Conservation (phyloP, 805 yeast species). For the Yarrowia sp. region DNA sequence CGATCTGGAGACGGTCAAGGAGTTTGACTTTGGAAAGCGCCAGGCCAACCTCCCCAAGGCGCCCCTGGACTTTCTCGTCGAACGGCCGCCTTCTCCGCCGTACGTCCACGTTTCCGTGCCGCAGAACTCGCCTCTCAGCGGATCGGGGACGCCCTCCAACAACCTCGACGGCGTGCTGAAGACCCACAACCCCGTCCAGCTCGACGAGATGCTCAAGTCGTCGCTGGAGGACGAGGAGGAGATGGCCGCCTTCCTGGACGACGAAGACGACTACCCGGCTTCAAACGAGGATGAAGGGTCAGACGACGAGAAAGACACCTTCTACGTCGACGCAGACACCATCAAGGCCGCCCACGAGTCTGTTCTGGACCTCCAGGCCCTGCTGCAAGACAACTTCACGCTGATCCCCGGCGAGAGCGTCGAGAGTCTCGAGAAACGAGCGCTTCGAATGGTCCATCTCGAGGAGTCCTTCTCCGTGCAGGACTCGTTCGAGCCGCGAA, state of each 20-base stretch:
- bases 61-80: not conserved
- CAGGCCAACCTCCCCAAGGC: constrained; percentile 6
- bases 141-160: not conserved
- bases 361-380: not conserved
- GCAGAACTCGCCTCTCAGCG: not conserved
- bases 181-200: not conserved
- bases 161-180: not conserved
- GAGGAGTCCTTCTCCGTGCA: constrained; percentile 30
- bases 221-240: not conserved
- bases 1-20: not conserved
- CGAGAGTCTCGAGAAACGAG: constrained; percentile 18
- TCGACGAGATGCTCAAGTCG: not conserved
- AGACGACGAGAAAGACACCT: not conserved
- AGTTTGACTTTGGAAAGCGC: not conserved
- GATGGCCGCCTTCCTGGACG: not conserved
- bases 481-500: constrained; percentile 32
- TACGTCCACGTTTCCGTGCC: not conserved
- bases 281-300: not conserved
- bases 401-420: constrained; percentile 6
- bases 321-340: not conserved
- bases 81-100: constrained; percentile 13
- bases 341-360: constrained; percentile 9
- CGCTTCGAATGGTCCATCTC: constrained; percentile 26
- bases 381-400: not conserved
- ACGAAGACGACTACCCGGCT: constrained; percentile 17